Conservation (phyloP, 257 asterid species). For the Ehretia macrophylla region DNA sequence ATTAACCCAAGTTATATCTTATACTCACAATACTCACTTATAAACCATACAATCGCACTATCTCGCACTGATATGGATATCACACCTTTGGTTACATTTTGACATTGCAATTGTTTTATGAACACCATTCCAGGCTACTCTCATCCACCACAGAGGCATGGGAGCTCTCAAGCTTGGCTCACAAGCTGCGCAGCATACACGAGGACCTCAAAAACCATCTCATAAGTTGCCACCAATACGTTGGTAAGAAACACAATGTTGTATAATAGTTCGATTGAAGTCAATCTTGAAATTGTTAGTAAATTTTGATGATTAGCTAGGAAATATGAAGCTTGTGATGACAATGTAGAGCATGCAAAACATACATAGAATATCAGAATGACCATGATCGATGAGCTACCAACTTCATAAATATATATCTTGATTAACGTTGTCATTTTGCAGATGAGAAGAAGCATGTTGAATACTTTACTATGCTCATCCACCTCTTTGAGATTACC, state of each 20-base stretch:
- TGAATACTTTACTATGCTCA: slow-evolving; percentile 50
- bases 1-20: too few relatives aligned
- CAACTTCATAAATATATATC: too few relatives aligned
- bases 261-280: too few relatives aligned
- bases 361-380: too few relatives aligned
- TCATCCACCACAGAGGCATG: slow-evolving; percentile 54
- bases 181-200: slow-evolving; percentile 44
- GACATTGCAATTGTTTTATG: not conserved
- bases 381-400: too few relatives aligned
- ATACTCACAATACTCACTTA: too few relatives aligned
- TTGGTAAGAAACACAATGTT: slow-evolving; percentile 29
- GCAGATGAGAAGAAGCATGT: slow-evolving; percentile 55
- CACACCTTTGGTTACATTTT: not conserved
- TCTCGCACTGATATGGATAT: not conserved
- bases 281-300: too few relatives aligned
- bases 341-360: too few relatives aligned
- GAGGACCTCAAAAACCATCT: slow-evolving; percentile 59
- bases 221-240: slow-evolving; percentile 41
- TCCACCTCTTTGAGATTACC: slow-evolving; percentile 44
- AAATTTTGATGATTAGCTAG: too few relatives aligned
- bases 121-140: slow-evolving; percentile 38
- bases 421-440: not conserved
- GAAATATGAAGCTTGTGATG: too few relatives aligned
- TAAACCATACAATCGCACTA: too few relatives aligned
- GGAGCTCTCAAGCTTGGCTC: slow-evolving; percentile 65